Base-by-base conservation (phyloP, 495 filamentous ascomycete genomes). In the Staphylotrichum longicolle region DNA sequence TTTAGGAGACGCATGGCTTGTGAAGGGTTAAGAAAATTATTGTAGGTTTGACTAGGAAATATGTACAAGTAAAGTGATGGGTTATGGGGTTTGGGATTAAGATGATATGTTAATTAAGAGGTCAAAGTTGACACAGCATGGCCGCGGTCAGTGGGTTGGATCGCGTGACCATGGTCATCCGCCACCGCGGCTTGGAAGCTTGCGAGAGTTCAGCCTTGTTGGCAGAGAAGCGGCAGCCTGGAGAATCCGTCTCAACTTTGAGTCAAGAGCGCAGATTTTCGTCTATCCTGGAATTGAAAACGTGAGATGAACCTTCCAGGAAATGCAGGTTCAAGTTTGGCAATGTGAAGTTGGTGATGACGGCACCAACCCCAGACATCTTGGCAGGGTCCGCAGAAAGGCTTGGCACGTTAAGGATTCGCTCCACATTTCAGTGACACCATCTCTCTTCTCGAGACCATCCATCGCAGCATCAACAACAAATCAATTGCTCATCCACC, bases 81-180 rank as follows among this genome's bases (percentile, higher is more conserved):
- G 20, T 53, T 27, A 20, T 34, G 47, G 33, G 32, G n/a, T 27
- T 55, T 47, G 44, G 35, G 35, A 51, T 27, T 27, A 15, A 11
- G 10, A 40, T 30, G 20, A 44, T 44, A 49, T 34, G 61, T 47
- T n/a, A n/a, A n/a, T 47, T 30, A 44, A 40, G 41, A 30, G 9
- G 30, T 32, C 37, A 51, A 33, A 12, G 61, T 40, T 40, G 51
- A 53, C 20, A 27, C 20, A 46, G 50, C 47, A 60, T 48, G 30
- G 33, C 45, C 30, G 33, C 5, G 42, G 53, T 57, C 50, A 44
- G 37, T 30, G 27, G 58, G 51, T 53, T 49, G 55, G 35, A 60
- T 51, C 66, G 66, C 66, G 66, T 68, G 66, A 66, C 63, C 63
- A 54, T 39, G 34, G n/a, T 54, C 55, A 47, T 37, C 39, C 34